A percentile compares a stretch with the other conserved stretches of the same genome.
phyloP scores from a whole-genome alignment of 139 green algal species.

The Picochlorum sp. region DNA sequence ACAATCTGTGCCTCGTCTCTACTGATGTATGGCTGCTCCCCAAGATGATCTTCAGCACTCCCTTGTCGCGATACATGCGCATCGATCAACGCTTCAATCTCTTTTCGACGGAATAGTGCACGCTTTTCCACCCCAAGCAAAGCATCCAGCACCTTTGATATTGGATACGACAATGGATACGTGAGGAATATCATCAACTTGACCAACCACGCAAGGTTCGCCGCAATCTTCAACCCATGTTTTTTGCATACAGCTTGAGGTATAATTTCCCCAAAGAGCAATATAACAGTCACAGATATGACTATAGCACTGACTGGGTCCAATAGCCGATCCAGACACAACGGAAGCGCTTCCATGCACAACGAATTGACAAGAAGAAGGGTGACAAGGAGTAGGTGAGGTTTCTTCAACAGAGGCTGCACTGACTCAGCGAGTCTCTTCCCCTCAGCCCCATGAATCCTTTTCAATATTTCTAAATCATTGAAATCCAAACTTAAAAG shows the following conservation, averaged over 20 bases:
- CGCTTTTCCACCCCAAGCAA: conserved; percentile 63
- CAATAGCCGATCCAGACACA: conserved; percentile 57
- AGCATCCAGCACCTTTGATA: conserved; percentile 74
- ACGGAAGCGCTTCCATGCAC: conserved; percentile 48
- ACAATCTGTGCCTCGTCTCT: conserved; percentile 57
- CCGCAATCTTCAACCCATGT: conserved; percentile 76
- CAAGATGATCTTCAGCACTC: conserved; percentile 44
- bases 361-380: conserved; percentile 51
- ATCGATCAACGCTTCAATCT: conserved; percentile 83
- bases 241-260: conserved; percentile 69
- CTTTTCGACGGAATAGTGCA: conserved; percentile 51
- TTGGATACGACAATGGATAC: conserved; percentile 54
- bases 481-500: conserved; percentile 1
- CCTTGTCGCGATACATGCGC: conserved; percentile 39
- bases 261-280: conserved; percentile 63
- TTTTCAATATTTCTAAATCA: not conserved
- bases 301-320: conserved; percentile 45
- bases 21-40: conserved; percentile 39
- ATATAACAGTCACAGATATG: conserved; percentile 46
- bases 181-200: conserved; percentile 53
- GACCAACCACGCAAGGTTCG: conserved; percentile 66
- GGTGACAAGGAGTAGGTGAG: conserved; percentile 52
- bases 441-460: not conserved
- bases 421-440: not conserved
- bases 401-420: conserved; percentile 32